phyloP scores from a whole-genome alignment of 495 filamentous ascomycete genomes.

The Parathielavia hyrcaniae region DNA sequence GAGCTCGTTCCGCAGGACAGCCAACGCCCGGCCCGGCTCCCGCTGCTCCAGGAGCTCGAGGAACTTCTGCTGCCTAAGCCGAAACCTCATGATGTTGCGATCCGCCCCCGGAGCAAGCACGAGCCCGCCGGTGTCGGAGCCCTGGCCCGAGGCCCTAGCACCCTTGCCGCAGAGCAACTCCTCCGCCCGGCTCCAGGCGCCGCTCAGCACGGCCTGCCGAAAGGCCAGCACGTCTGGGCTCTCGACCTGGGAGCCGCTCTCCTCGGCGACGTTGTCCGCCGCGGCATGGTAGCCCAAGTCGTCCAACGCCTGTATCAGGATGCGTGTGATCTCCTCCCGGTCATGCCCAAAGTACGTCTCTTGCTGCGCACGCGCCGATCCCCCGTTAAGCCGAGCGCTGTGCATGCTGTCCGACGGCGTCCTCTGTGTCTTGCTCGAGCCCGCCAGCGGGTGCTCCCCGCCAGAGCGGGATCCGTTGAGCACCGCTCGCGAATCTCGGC shows the following conservation, averaged over 20 bases:
- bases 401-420: slow-evolving; percentile 30
- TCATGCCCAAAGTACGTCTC: slow-evolving; percentile 65
- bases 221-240: slow-evolving; percentile 79
- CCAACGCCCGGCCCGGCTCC: slow-evolving; percentile 66
- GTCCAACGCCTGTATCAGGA: slow-evolving; percentile 81
- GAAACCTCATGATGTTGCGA: slow-evolving; percentile 53
- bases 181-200: slow-evolving; percentile 82
- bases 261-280: slow-evolving; percentile 63
- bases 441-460: slow-evolving; percentile 22
- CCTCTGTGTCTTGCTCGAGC: slow-evolving; percentile 39
- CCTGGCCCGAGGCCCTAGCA: slow-evolving; percentile 44
- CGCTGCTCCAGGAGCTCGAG: slow-evolving; percentile 77
- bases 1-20: slow-evolving; percentile 78
- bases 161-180: slow-evolving; percentile 61
- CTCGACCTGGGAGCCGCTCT: slow-evolving; percentile 87
- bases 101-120: slow-evolving; percentile 43
- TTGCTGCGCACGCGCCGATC: slow-evolving; percentile 17
- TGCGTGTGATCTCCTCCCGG: slow-evolving; percentile 86
- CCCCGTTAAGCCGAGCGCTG: slow-evolving; percentile 35
- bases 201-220: slow-evolving; percentile 69
- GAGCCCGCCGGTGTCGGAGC: slow-evolving; percentile 41
- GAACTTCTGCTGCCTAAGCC: slow-evolving; percentile 88
- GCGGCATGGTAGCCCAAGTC: slow-evolving; percentile 81
- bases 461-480: slow-evolving; percentile 37
- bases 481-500: slow-evolving; percentile 32